Percentiles rank a stretch among this genome's conserved stretches.
phyloP scores from a whole-genome alignment of 2,329 filamentous ascomycete genomes.

The Aspergillus terreus region DNA sequence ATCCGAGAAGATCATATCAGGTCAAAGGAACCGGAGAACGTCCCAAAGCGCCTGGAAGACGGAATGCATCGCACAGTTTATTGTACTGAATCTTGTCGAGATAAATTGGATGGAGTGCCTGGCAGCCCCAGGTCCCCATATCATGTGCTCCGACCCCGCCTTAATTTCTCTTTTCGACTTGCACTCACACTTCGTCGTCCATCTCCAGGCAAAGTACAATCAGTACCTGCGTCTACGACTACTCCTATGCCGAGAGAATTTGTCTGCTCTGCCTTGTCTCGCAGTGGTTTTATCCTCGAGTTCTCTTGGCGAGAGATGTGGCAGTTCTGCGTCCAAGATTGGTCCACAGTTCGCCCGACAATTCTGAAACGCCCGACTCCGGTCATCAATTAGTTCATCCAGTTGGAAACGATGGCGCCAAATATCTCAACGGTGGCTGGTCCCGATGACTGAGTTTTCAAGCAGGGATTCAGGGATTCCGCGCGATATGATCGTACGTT shows the following conservation, averaged over 20 bases:
- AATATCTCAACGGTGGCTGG: neutral
- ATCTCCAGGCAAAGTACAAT: too few relatives aligned
- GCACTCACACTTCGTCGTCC: too few relatives aligned
- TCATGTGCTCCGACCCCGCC: neutral
- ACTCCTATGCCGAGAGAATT: neutral
- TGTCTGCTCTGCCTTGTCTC: neutral
- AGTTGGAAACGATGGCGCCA: neutral
- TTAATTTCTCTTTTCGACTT: neutral
- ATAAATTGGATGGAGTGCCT: too few relatives aligned
- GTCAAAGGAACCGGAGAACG: too few relatives aligned
- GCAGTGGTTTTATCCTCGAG: neutral
- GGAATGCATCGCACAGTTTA: too few relatives aligned
- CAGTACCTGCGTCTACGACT: neutral
- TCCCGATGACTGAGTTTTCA: too few relatives aligned
- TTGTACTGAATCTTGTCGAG: too few relatives aligned
- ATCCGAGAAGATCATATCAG: neutral
- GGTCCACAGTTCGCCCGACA: conserved; percentile 9
- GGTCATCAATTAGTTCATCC: neutral
- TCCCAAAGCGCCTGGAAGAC: too few relatives aligned
- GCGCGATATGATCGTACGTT: neutral
- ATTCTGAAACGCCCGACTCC: conserved; percentile 7
- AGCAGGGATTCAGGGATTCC: neutral
- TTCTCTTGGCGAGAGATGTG: neutral
- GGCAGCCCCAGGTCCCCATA: too few relatives aligned
- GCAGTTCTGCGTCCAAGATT: neutral